Percentiles rank a stretch among this genome's conserved stretches.
Evolutionary conservation across 1,139 yeast species (phyloP).

Genomic region (Blastobotrys malaysiensis): DNA sequence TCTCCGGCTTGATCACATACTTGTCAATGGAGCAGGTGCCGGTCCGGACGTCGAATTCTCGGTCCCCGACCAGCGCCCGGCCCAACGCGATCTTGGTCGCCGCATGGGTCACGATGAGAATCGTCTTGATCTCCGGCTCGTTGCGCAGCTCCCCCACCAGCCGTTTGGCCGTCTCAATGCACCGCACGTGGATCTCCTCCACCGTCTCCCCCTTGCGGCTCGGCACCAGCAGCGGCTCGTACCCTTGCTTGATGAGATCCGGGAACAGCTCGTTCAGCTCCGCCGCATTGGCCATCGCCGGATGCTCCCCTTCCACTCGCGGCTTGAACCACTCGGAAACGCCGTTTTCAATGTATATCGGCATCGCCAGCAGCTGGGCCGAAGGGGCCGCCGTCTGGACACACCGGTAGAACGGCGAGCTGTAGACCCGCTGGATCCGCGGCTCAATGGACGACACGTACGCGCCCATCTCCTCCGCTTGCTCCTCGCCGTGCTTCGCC

Average conservation of each 20-base stretch:
- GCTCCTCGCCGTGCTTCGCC: conserved; percentile 74
- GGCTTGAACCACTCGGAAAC: conserved; percentile 43
- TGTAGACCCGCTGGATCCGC: conserved; percentile 58
- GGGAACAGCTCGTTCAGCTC: conserved; percentile 49
- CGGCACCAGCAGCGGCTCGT: conserved; percentile 47
- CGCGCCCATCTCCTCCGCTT: conserved; percentile 67
- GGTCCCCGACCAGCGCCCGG: conserved; percentile 52
- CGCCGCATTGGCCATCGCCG: conserved; percentile 47
- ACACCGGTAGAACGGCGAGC: conserved; percentile 89
- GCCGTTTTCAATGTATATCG: conserved; percentile 64
- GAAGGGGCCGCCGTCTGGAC: conserved; percentile 73
- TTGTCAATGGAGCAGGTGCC: conserved; percentile 57
- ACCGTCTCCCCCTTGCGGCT: conserved; percentile 63
- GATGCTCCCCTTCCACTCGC: conserved; percentile 20
- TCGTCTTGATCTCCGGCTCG: conserved; percentile 49
- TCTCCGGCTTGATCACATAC: conserved; percentile 42
- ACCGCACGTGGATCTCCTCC: conserved; percentile 54
- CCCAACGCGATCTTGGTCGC: conserved; percentile 80
- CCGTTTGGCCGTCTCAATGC: conserved; percentile 43
- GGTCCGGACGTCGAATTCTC: conserved; percentile 44
- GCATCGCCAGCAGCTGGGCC: conserved; percentile 50
- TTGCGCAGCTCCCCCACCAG: conserved; percentile 47
- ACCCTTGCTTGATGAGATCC: conserved; percentile 35
- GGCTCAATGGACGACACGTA: conserved; percentile 38
- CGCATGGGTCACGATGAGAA: conserved; percentile 72